Evolutionary conservation across 1,139 yeast species (phyloP), one percentile per base, ranked within the genome.

Genomic region (Debaryomyces nepalensis): DNA sequence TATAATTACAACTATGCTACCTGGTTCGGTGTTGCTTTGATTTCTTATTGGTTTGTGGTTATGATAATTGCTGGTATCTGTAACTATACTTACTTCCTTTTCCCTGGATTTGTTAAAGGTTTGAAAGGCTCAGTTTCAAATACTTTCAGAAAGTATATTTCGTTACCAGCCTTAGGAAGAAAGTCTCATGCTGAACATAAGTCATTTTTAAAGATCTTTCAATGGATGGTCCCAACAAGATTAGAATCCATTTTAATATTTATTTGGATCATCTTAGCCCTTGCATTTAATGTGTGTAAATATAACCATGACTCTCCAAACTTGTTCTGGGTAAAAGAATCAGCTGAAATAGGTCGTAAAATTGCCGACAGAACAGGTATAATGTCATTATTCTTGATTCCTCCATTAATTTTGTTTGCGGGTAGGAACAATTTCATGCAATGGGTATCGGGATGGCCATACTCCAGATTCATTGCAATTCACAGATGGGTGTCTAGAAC

Each of bases 361-460:
- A 61, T 79, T 30, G 87, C 82, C 33, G 85, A 81, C 54, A 71
- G 95, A 59, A 60, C 84, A 2, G 88, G 85, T 19, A 59, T 77
- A 14, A 54, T 80, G 44, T 67, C 76, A 4, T 55, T 73, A 38
- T 70, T 72, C 42, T 66, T 76, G 44, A 60, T 79, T 42, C 88
- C 89, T 4, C 44, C 76, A 5, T 55, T 79, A 33, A 64, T 81
- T 15, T 59, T 82, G 33, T 81, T 83, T 57, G 81, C 83, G 8
- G 86, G 87, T 12, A 70, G 88, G 65, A 86, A 86, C 59, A 86
- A 85, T 57, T 63, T 85, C 40, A 61, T 86, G 53, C 79, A 80
- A 49, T 73, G 77, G 70, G 38, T 81, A 32, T 81, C 89, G 3
- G 87, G 89, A 33, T 82, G 89, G 84, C 70, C 78, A 18, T 76